Evolutionary conservation across 176 grass and related monocot species (phyloP), one percentile per base, ranked within the genome.

Genomic region (Ensete ventricosum): DNA sequence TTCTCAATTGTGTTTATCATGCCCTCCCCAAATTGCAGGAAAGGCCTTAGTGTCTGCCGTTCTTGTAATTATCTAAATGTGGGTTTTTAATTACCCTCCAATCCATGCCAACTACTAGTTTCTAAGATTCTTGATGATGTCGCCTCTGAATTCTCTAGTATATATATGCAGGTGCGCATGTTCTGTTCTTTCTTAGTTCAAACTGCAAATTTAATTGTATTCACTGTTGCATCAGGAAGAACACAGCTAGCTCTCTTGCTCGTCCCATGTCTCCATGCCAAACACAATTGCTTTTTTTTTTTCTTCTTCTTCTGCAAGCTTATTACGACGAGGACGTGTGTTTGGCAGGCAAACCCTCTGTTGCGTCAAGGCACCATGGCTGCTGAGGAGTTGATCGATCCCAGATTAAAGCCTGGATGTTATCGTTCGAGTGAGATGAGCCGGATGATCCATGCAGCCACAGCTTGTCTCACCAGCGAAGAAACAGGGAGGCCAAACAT

Each of bases 341-440:
- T 53, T 73, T 78, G 24, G 75, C 85, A 87, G 85, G 85, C 85
- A 80, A 87, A 79, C 68, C 81, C 81, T 76, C 63, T 87, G 51
- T 51, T 87, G 29, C 76, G 76, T 54, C 85, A 87, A 82, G 80
- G 84, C 10, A 66, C 71, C 76, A 50, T 65, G 59, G 77, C 55
- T 11, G 69, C 78, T 55, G 76, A 72, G 24, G 83, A 87, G 24
- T 59, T 87, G 71, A 34, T 87, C 3, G 85, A 87, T 55, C 85
- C 85, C 50, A 66, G 69, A 52, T 65, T 87, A 73, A 83, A 83
- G 22, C 71, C 82, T 1, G 57, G 74, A 66, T 73, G 55, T 3
- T 70, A 77, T 54, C 64, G 50, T 55, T 49, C 78, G 9, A 79
- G 26, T 62, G 85, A 83, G 72, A 77, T 87, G 72, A 50, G 52